Base-by-base conservation (phyloP, 805 yeast species). In the Candida qinlingensis region DNA sequence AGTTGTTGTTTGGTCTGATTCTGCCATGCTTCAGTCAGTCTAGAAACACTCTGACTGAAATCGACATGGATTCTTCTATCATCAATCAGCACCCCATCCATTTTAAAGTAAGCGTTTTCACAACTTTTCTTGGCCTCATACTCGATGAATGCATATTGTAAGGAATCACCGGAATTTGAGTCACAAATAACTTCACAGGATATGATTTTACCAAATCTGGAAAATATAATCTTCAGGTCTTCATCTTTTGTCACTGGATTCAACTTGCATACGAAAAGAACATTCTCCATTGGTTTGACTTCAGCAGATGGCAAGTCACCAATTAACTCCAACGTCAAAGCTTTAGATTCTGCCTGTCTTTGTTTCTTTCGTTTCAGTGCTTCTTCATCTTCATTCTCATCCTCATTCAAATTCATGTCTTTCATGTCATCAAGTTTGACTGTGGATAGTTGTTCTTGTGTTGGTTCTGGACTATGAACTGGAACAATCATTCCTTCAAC, bases 61-160 rank as follows among this genome's bases (percentile, higher is more conserved):
- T 83, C 89, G 39, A 83, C 85, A 50, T 79, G 79, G 26, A 84
- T 75, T 47, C 85, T 68, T 39, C 76, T 60, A 48, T 83, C 89
- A 59, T 83, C 90, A 37, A 83, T 80, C 41, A 82, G 57, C 4
- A 79, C 83, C 12, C 75, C 76, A 38, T 81, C 79, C 80, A 83
- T 77, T 57, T 77, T 79, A 47, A 69, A 62, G 58, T 80, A 83
- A 0, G 89, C 89, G n/a, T 57, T 53, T 52, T 84, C 88, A 44
- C 86, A 83, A 36, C 72, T 71, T 38, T 67, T 64, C 50, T 69
- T 68, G 1, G 64, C 59, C 26, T 68, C 71, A 58, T 67, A 83
- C 56, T 82, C 86, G 31, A 84, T 76, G 52, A 84, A 84, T 3
- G 82, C 91, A 57, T 83, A 84, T 45, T 79, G 74, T 37, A 80